These are phyloP conservation scores for Fagus crenata DNA, from an alignment of 306 rosid genomes.

Conservation along the genomic window DNA sequence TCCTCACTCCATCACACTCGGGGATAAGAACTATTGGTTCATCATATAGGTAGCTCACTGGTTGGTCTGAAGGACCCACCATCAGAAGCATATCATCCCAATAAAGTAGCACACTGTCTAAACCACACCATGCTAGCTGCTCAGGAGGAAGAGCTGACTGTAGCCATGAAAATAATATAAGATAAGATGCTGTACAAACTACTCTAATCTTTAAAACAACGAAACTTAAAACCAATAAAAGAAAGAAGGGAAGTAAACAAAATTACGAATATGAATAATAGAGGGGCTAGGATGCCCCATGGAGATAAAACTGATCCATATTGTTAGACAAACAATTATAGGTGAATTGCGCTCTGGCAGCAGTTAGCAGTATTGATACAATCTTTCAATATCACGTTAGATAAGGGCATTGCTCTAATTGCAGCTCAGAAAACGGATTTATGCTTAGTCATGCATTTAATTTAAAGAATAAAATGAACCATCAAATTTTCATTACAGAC, in stretches of 20 bases:
- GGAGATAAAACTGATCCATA: neutral
- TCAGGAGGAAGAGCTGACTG: slow-evolving; percentile 95
- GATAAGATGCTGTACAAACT: slow-evolving; percentile 13
- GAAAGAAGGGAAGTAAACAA: neutral
- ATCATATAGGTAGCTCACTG: slow-evolving; percentile 81
- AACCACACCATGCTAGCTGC: slow-evolving; percentile 95
- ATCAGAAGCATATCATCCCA: slow-evolving; percentile 97
- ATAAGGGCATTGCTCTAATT: neutral
- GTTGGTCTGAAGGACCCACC: slow-evolving; percentile 97
- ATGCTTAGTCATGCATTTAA: no score
- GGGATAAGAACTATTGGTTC: slow-evolving; percentile 86
- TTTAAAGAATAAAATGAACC: no score
- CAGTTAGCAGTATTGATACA: neutral
- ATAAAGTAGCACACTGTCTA: slow-evolving; percentile 92
- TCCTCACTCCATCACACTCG: slow-evolving; percentile 95
- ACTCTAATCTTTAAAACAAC: slow-evolving; percentile 3
- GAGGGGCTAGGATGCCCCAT: slow-evolving; percentile 6
- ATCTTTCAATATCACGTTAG: neutral
- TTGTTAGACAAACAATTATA: neutral
- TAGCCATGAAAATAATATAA: slow-evolving; percentile 32
- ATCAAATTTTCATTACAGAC: no score
- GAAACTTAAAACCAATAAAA: neutral
- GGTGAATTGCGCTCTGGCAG: neutral
- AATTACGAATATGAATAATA: neutral
- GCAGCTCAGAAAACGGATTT: neutral